Conservation (phyloP, 2,329 filamentous ascomycete genomes). For the Magnaporthiopsis incrustans region DNA sequence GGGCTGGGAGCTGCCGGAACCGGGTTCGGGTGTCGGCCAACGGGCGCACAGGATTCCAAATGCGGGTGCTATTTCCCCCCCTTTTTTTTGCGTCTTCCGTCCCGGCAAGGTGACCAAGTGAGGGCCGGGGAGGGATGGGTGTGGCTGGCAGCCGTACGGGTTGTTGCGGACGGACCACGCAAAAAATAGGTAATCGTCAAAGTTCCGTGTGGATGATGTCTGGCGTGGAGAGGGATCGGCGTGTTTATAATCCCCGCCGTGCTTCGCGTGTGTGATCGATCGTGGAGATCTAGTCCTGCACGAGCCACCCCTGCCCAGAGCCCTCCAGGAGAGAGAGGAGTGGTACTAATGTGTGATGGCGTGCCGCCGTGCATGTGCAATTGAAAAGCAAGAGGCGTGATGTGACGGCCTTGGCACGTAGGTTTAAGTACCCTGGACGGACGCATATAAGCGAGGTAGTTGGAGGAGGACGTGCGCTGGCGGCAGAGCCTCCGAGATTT, state of each 20-base stretch:
- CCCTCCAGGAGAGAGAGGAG: too few species aligned
- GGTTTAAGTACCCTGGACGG: too few species aligned
- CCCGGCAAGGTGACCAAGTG: too few species aligned
- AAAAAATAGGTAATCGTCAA: constrained; percentile 5
- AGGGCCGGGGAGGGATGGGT: too few species aligned
- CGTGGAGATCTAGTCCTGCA: background rate
- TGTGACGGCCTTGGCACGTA: background rate
- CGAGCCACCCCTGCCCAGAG: background rate
- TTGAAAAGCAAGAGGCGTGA: background rate
- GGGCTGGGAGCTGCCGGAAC: background rate
- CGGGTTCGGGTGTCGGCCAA: background rate
- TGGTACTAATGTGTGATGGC: background rate
- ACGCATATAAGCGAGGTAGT: too few species aligned
- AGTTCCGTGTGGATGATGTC: background rate
- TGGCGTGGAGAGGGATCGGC: constrained; percentile 14
- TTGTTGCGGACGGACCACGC: background rate
- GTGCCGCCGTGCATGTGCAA: background rate
- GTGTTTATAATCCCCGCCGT: background rate
- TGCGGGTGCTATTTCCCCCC: too few species aligned
- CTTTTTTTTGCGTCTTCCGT: too few species aligned
- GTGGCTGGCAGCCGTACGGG: too few species aligned
- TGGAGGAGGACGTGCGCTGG: background rate
- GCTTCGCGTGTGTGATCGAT: background rate
- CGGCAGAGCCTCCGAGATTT: background rate
- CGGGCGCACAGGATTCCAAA: background rate